phyloP scores from a whole-genome alignment of 768 basidiomycete species.

The Pluteus cervinus region DNA sequence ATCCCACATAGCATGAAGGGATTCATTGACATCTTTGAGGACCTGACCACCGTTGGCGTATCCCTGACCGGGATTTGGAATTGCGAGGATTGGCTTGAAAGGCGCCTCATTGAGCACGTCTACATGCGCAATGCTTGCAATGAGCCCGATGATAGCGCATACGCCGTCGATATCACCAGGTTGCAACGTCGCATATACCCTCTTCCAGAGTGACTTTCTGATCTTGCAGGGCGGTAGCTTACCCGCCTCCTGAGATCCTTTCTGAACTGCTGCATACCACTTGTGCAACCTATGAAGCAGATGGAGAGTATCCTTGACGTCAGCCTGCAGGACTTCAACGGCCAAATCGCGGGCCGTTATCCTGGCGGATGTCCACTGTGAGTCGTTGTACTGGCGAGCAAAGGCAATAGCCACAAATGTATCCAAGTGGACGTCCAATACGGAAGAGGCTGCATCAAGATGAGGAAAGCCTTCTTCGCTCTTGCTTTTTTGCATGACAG shows the following conservation, averaged over 20 bases:
- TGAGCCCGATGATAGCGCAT: conserved; percentile 48
- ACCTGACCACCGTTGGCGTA: conserved; percentile 19
- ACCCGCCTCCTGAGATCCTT: no score
- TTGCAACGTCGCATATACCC: conserved; percentile 53
- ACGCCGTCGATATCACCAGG: conserved; percentile 54
- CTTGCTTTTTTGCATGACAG: conserved; percentile 19
- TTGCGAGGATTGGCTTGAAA: conserved; percentile 32
- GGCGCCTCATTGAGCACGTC: conserved; percentile 51
- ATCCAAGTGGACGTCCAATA: conserved; percentile 34
- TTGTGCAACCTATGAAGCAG: no score
- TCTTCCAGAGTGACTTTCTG: conserved; percentile 62
- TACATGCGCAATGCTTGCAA: conserved; percentile 60
- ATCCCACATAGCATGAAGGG: conserved; percentile 49
- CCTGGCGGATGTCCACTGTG: conserved; percentile 30
- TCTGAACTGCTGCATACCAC: no score
- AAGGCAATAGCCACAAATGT: conserved; percentile 32
- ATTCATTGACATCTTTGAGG: conserved; percentile 55
- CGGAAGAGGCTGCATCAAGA: conserved; percentile 17
- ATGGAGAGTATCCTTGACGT: conserved; percentile 24
- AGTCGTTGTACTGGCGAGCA: conserved; percentile 21
- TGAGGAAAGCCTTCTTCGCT: conserved; percentile 15
- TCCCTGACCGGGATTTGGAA: conserved; percentile 17
- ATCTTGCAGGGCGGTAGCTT: conserved; percentile 32
- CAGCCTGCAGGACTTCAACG: conserved; percentile 21
- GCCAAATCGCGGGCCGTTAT: conserved; percentile 27